Evolutionary conservation across 2,329 filamentous ascomycete species (phyloP), one percentile per base, ranked within the genome.

Genomic region (Diplodia mutila): DNA sequence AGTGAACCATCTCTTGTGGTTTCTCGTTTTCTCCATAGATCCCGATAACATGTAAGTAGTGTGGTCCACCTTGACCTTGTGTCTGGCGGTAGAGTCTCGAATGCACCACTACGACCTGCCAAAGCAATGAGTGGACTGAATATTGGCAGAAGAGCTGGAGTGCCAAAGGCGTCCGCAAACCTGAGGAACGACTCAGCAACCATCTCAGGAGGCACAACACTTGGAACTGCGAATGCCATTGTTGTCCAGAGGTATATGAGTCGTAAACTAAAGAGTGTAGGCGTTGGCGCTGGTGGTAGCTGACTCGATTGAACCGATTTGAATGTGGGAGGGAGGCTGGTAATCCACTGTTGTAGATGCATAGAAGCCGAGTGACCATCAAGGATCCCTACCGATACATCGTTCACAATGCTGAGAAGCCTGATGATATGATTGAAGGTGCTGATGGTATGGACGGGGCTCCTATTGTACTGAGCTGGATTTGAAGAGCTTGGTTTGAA

Each of bases 351-450:
- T 21, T 67, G 57, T 1, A 67, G 57, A 16, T 64, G 59, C 55
- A 67, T 55, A 5, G 66, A 67, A 27, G 51, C 66, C 9, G 48
- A 25, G 4, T 64, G 55, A 3, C 48, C 29, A 39, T 67, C 66
- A 7, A 61, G 27, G 6, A 27, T 25, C 34, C 57, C 59, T 9
- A 61, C 25, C 34, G 67, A 66, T 7, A 67, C 67, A 25, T 68
- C 65, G 21, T 71, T 69, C 2, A 77, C 68, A 39, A 78, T 69
- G 42, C 73, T 71, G 21, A 75, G 65, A 21, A 78, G 54, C 27
- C 74, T 71, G 0, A 85, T 74, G 21, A 87, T 75, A 32, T 79
- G 78, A 69, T 87, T 87, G 72, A 86, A 86, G 6, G 82, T 85
- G 72, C 85, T 87, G 25, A 85, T 73, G 5, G 81, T 78, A 53